Evolutionary conservation across 1,284 basidiomycete genomes (phyloP).

Genomic region (Ceratobasidium sp.): DNA sequence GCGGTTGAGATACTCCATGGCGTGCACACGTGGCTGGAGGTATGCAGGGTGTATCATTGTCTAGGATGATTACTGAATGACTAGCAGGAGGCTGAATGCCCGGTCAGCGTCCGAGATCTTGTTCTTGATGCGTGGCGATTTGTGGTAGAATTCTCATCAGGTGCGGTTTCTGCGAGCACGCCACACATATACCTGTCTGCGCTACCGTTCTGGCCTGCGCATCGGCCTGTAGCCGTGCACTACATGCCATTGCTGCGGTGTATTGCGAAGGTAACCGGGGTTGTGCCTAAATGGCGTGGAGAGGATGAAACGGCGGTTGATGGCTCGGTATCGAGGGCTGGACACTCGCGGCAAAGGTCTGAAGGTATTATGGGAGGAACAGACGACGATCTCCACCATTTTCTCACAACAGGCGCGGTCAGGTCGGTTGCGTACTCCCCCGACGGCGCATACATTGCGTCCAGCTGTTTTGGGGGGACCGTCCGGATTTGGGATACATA

Average conservation of each 20-base stretch:
- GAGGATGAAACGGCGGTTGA: no score
- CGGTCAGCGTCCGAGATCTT: neutral
- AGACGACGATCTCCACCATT: no score
- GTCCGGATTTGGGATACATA: neutral
- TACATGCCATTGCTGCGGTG: neutral
- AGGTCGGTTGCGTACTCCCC: no score
- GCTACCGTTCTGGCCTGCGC: neutral
- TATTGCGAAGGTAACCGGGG: neutral
- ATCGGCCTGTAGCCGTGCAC: neutral
- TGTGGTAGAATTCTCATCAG: neutral
- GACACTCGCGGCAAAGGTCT: no score
- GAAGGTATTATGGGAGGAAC: neutral
- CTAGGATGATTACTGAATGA: no score
- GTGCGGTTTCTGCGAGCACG: neutral
- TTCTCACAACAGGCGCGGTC: no score
- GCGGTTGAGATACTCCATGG: neutral
- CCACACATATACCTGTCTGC: neutral
- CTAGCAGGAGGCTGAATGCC: no score
- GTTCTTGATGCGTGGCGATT: neutral
- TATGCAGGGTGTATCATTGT: neutral
- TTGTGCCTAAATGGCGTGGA: no score
- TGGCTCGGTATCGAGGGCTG: no score
- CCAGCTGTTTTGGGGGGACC: neutral
- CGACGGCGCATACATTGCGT: no score
- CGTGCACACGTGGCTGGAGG: constrained; percentile 4